Evolutionary conservation across 1,139 yeast species (phyloP).

Genomic region (Hyphopichia pseudoburtonii): DNA sequence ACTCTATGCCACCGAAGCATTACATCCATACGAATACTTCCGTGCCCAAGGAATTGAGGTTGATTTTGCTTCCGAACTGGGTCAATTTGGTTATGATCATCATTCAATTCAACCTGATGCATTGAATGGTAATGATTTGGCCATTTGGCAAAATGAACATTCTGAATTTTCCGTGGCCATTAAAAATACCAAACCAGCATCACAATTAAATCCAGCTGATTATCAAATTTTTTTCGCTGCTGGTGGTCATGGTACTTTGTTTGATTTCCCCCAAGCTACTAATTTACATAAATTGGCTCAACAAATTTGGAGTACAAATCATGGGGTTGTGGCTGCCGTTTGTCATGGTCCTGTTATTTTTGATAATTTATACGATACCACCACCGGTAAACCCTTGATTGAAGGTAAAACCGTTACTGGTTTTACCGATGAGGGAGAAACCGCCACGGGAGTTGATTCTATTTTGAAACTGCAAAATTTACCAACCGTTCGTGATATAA

Average conservation of each 20-base stretch:
- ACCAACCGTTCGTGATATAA: constrained; percentile 34
- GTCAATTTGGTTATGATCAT: constrained; percentile 53
- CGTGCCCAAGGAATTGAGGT: constrained; percentile 49
- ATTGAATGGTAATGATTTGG: constrained; percentile 45
- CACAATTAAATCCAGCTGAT: constrained; percentile 46
- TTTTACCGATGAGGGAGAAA: constrained; percentile 59
- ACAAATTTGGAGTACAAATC: constrained; percentile 44
- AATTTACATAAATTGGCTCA: constrained; percentile 47
- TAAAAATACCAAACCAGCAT: constrained; percentile 38
- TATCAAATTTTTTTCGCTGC: constrained; percentile 57
- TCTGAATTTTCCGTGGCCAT: constrained; percentile 38
- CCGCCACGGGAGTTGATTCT: constrained; percentile 32
- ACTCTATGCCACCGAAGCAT: constrained; percentile 53
- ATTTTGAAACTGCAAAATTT: constrained; percentile 33
- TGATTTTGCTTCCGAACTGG: constrained; percentile 57
- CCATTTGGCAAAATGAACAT: constrained; percentile 32
- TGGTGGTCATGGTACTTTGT: constrained; percentile 65
- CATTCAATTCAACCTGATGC: constrained; percentile 45
- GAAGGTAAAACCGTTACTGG: constrained; percentile 60
- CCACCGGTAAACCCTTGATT: constrained; percentile 44
- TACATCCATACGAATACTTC: constrained; percentile 55
- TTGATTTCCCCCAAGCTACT: constrained; percentile 55
- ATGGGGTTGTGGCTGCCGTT: constrained; percentile 61
- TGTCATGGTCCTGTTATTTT: constrained; percentile 68
- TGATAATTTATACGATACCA: constrained; percentile 40